Conservation (phyloP, 495 filamentous ascomycete genomes). For the Bryoglossum gracile region DNA sequence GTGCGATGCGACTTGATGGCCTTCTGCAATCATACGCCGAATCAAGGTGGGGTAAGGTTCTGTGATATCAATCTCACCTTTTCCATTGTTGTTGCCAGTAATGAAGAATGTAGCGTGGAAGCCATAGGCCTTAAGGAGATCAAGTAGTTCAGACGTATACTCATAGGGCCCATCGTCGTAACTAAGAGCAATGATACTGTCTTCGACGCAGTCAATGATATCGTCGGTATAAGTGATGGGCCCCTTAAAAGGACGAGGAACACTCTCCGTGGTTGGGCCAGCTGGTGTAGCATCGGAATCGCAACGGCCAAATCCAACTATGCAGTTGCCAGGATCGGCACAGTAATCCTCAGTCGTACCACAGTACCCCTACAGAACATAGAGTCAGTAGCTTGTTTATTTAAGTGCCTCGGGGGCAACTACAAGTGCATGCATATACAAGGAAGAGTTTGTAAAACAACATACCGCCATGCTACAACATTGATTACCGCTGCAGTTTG, state of each 20-base stretch:
- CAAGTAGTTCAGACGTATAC: slow-evolving; percentile 55
- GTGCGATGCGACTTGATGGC: slow-evolving; percentile 75
- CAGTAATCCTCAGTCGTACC: slow-evolving; percentile 19
- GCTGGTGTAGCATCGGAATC: slow-evolving; percentile 17
- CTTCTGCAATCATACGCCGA: slow-evolving; percentile 49
- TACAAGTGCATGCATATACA: too few species aligned
- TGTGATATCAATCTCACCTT: slow-evolving; percentile 10
- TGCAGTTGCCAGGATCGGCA: slow-evolving; percentile 19
- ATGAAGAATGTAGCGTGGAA: slow-evolving; percentile 66
- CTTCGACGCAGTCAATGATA: slow-evolving; percentile 54
- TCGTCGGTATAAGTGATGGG: slow-evolving; percentile 41
- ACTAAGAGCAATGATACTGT: slow-evolving; percentile 56
- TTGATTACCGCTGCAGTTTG: too few species aligned
- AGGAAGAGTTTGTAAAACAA: too few species aligned
- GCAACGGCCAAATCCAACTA: slow-evolving; percentile 15
- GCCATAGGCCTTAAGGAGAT: slow-evolving; percentile 47
- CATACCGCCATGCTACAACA: too few species aligned
- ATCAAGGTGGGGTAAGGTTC: slow-evolving; percentile 10
- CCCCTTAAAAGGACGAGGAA: slow-evolving; percentile 27
- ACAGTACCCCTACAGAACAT: slow-evolving; percentile 18
- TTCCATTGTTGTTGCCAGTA: slow-evolving; percentile 33
- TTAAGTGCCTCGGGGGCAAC: too few species aligned
- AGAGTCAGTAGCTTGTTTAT: too few species aligned
- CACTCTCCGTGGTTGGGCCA: slow-evolving; percentile 8
- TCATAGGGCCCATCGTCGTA: slow-evolving; percentile 63